Conservation (phyloP, 2,329 filamentous ascomycete species). For the Trichoderma lentiforme region DNA sequence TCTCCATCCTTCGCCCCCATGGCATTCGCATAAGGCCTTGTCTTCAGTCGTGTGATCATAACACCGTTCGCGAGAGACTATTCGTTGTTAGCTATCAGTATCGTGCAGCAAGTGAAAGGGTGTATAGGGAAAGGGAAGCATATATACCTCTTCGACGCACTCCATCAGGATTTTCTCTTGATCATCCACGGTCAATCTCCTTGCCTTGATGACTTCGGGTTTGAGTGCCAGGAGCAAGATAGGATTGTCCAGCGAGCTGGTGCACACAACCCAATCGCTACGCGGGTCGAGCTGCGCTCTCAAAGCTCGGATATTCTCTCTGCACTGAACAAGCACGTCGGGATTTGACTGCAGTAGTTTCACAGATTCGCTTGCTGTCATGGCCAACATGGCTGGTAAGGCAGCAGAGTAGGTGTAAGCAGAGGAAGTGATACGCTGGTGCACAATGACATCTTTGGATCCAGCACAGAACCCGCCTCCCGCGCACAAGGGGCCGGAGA, state of each 20-base stretch:
- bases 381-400: slow-evolving; percentile 86
- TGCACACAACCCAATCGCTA: slow-evolving; percentile 87
- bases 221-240: slow-evolving; percentile 82
- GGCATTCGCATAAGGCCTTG: slow-evolving; percentile 61
- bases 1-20: slow-evolving; percentile 66
- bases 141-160: slow-evolving; percentile 86
- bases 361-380: slow-evolving; percentile 91
- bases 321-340: slow-evolving; percentile 71
- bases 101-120: not conserved
- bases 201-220: slow-evolving; percentile 70
- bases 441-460: slow-evolving; percentile 85
- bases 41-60: slow-evolving; percentile 82
- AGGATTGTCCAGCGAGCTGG: slow-evolving; percentile 79
- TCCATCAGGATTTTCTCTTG: slow-evolving; percentile 85
- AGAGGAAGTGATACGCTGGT: slow-evolving; percentile 88
- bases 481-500: slow-evolving; percentile 84
- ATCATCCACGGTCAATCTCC: slow-evolving; percentile 66
- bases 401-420: slow-evolving; percentile 96
- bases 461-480: slow-evolving; percentile 96
- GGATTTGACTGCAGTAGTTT: slow-evolving; percentile 82
- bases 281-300: slow-evolving; percentile 83
- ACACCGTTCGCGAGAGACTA: slow-evolving; percentile 84
- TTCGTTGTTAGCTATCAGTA: not conserved
- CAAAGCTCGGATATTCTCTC: slow-evolving; percentile 86
- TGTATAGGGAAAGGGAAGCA: slow-evolving; percentile 11